Base-by-base conservation (phyloP, 495 filamentous ascomycete species). In the Schizothecium vesticola region DNA sequence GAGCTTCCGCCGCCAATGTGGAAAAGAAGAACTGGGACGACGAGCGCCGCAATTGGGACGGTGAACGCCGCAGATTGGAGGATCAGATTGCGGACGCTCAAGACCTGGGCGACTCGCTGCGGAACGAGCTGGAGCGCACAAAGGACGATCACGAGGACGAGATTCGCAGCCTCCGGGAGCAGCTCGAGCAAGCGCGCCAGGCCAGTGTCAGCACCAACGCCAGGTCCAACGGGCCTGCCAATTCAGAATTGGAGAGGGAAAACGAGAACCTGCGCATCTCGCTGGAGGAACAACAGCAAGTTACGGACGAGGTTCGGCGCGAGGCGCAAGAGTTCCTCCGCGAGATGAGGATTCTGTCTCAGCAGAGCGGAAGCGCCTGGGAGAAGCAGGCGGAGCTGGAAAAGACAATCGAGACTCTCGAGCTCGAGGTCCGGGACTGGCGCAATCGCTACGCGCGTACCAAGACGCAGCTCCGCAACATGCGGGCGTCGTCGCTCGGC, bases 261-360 rank as follows among this genome's bases (percentile, higher is more conserved):
- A 90, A 97, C 71, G 81, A 90, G 67, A 87, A 87, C 56, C 81
- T 97, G 33, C 89, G 94, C 72, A 74, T 68, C 62, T 86, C 93
- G 24, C 76, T 96, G 33, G 81, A 82, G 64, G 86, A 92, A 67
- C 92, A 96, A 73, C 89, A 90, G 65, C 85, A 90, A 61, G 85
- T 96, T n/a, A 97, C 94, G 0, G 90, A 94, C 65, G 91, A 96
- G 74, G 95, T 97, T 36, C 87, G 92, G 23, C 87, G 85, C 43
- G 92, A 97, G 80, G 93, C 96, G 0, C 87, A 91, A 64, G 85
- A 88, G 61, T 97, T 92, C 75, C 80, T 99, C 19, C 85, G 85
- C 68, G 94, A 99, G 77, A 98, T 98, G 96, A 90, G 90, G 70
- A 82, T 82, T 31, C 84, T 99, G 51, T 93, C 93, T 13, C 87